A percentile compares a stretch with the other conserved stretches of the same genome.
These are phyloP conservation scores for Mediolabrus comicus DNA, from an alignment of 108 stramenopile species.

Conservation along the genomic window DNA sequence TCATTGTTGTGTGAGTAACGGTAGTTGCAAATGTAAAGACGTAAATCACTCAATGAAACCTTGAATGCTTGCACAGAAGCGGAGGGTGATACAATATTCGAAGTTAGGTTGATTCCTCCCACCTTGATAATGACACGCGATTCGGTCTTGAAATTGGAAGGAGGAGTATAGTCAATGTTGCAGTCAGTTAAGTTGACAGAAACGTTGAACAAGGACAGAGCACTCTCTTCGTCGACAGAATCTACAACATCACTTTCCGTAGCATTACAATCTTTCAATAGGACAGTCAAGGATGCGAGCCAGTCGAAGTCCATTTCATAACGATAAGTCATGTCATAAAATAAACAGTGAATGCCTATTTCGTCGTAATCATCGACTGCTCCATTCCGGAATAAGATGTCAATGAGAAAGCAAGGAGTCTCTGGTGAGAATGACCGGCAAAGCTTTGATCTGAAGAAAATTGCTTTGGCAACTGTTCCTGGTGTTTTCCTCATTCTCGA, in stretches of 20 bases:
- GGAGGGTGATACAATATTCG: conserved; percentile 65
- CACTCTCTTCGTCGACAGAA: background rate
- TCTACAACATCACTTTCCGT: background rate
- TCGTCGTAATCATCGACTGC: conserved; percentile 19
- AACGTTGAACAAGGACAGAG: conserved; percentile 31
- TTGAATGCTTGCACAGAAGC: conserved; percentile 52
- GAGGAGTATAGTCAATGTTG: conserved; percentile 72
- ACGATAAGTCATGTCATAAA: conserved; percentile 77
- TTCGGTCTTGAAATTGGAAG: conserved; percentile 41
- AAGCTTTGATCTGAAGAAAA: conserved; percentile 68
- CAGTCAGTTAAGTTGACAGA: conserved; percentile 69
- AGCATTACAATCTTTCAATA: conserved; percentile 17
- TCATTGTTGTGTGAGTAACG: conserved; percentile 57
- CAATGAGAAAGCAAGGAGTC: conserved; percentile 65
- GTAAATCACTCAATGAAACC: conserved; percentile 63
- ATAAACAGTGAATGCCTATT: conserved; percentile 46
- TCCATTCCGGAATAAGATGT: conserved; percentile 39
- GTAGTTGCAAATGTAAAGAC: conserved; percentile 51
- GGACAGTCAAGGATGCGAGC: conserved; percentile 35
- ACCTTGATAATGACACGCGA: conserved; percentile 63
- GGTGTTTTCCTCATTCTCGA: conserved; percentile 17
- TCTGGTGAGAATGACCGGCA: conserved; percentile 64
- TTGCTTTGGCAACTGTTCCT: conserved; percentile 34
- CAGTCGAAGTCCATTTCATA: conserved; percentile 56
- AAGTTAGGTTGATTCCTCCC: conserved; percentile 69